Percentiles rank a stretch among this genome's conserved stretches.
Conservation (phyloP, 2,329 filamentous ascomycete genomes). For the Stylonectria norvegica region DNA sequence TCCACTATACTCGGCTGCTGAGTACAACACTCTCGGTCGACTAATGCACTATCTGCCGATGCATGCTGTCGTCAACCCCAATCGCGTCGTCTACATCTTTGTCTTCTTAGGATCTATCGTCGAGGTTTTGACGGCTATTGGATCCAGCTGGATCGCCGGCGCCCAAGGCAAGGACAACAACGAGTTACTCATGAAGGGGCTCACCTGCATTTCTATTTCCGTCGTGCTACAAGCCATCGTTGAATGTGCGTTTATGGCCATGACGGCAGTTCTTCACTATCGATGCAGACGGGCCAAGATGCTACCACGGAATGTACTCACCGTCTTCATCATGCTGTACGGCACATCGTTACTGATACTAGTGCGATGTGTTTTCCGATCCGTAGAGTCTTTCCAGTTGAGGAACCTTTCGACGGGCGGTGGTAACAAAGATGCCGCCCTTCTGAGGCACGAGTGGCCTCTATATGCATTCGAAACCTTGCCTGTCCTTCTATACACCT, state of each 20-base stretch:
- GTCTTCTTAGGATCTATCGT: conserved; percentile 23
- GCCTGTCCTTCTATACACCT: conserved; percentile 42
- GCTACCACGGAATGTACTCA: conserved; percentile 21
- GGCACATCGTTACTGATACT: conserved; percentile 25
- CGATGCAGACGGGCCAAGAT: conserved; percentile 18
- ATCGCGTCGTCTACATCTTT: conserved; percentile 26
- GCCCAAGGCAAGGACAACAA: conserved; percentile 41
- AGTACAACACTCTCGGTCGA: conserved; percentile 26
- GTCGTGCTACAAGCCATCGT: conserved; percentile 38
- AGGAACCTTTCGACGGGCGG: conserved; percentile 10
- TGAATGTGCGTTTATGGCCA: conserved; percentile 20
- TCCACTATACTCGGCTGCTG: conserved; percentile 23
- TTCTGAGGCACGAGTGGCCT: conserved; percentile 43
- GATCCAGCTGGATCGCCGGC: conserved; percentile 24
- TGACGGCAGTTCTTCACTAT: conserved; percentile 18
- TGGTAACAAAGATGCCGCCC: conserved; percentile 18
- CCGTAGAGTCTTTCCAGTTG: conserved; percentile 23
- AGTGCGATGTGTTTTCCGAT: conserved; percentile 23
- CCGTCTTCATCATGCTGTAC: conserved; percentile 25
- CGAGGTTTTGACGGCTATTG: conserved; percentile 21
- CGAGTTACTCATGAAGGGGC: conserved; percentile 52
- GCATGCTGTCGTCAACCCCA: conserved; percentile 25
- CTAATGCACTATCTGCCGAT: conserved; percentile 27
- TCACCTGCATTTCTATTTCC: conserved; percentile 50
- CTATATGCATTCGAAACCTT: conserved; percentile 45